Evolutionary conservation across 1,284 basidiomycete species (phyloP).

Genomic region (Xanthoconium separans): DNA sequence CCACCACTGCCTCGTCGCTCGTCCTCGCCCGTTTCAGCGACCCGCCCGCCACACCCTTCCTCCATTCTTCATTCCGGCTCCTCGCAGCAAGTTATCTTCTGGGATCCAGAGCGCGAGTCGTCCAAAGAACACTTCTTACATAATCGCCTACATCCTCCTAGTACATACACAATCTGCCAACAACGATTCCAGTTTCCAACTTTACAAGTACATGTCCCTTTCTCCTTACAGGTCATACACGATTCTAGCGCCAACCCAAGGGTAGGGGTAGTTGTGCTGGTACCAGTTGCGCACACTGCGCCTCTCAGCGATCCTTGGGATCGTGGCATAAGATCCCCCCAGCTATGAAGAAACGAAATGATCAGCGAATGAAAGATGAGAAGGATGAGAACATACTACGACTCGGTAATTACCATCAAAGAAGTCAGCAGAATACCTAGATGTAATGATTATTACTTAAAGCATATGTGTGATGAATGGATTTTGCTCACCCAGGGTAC

Average conservation of each 20-base stretch:
- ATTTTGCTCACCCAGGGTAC: slow-evolving; percentile 71
- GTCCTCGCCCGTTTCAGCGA: too few species aligned
- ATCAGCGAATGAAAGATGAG: neutral
- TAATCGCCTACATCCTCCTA: slow-evolving; percentile 13
- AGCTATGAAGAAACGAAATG: slow-evolving; percentile 48
- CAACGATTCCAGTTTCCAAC: slow-evolving; percentile 33
- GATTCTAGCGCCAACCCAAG: slow-evolving; percentile 70
- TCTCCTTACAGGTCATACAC: slow-evolving; percentile 58
- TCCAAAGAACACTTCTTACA: too few species aligned
- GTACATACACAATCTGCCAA: slow-evolving; percentile 5
- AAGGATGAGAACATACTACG: slow-evolving; percentile 57
- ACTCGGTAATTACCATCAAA: slow-evolving; percentile 84
- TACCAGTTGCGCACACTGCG: slow-evolving; percentile 84
- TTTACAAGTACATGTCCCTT: neutral
- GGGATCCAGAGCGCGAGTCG: too few species aligned
- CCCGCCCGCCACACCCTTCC: too few species aligned
- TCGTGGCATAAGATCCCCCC: slow-evolving; percentile 88
- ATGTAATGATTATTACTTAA: slow-evolving; percentile 4
- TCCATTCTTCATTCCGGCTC: too few species aligned
- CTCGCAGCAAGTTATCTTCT: too few species aligned
- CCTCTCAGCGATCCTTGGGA: slow-evolving; percentile 78
- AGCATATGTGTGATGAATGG: neutral
- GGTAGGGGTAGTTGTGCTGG: slow-evolving; percentile 73
- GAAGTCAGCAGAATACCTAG: slow-evolving; percentile 86
- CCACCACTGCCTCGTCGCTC: too few species aligned